Evolutionary conservation across 164 flowering plant genomes (phyloP).

Genomic region (Taxillus chinensis): DNA sequence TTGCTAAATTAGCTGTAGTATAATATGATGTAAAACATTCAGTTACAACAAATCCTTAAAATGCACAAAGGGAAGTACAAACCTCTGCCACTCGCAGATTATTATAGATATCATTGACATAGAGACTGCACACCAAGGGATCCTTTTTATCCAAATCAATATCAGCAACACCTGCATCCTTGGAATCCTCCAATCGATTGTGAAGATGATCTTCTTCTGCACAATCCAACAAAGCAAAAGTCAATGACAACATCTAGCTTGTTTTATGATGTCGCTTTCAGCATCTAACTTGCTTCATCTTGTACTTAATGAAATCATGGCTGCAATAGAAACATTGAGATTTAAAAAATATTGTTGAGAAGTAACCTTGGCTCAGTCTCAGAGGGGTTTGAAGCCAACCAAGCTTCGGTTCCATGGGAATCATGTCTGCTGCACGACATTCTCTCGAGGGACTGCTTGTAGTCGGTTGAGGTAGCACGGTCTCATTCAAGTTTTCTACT

Average conservation of each 20-base stretch:
- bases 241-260: not conserved
- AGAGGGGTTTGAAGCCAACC: not conserved
- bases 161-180: conserved; percentile 19
- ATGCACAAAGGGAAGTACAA: not conserved
- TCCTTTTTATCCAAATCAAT: conserved; percentile 36
- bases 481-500: not conserved
- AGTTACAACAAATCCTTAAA: not conserved
- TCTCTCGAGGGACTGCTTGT: not conserved
- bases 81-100: conserved; percentile 34
- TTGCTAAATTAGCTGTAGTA: not conserved
- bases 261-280: not conserved
- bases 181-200: conserved; percentile 7
- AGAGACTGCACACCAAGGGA: conserved; percentile 36
- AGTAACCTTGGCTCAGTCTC: not conserved
- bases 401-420: not conserved
- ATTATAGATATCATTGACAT: conserved; percentile 36
- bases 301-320: not conserved
- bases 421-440: not conserved
- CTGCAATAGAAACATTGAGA: not conserved
- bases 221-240: conserved; percentile 1
- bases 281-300: not conserved
- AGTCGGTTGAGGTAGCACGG: not conserved
- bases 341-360: not conserved
- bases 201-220: conserved; percentile 20
- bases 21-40: not conserved